A percentile compares a stretch with the other conserved stretches of the same genome.
These are phyloP conservation scores for Davidsoniella neocaledoniae DNA, from an alignment of 2,329 filamentous ascomycete species.

Conservation along the genomic window DNA sequence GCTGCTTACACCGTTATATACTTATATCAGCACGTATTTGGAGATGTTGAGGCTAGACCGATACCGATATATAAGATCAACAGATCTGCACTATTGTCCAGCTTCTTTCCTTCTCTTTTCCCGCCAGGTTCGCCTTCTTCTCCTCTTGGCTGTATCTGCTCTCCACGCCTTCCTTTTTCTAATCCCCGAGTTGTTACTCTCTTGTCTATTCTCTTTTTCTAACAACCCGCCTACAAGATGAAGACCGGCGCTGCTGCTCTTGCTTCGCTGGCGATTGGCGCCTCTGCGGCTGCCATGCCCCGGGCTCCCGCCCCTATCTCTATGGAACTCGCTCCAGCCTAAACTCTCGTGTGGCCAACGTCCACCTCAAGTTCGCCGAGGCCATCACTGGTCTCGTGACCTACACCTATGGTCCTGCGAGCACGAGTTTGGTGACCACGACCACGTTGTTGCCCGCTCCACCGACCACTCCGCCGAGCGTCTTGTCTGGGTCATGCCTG, in stretches of 20 bases:
- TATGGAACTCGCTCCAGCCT: conserved; percentile 11
- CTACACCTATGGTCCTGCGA: conserved; percentile 15
- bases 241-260: conserved; percentile 10
- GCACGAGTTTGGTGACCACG: conserved; percentile 12
- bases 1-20: too few species aligned
- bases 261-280: conserved; percentile 9
- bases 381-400: conserved; percentile 12
- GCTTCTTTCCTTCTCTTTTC: not conserved
- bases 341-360: conserved; percentile 12
- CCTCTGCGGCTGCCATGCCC: conserved; percentile 9
- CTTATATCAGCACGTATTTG: too few species aligned
- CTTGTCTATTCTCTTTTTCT: not conserved
- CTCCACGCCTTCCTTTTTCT: not conserved
- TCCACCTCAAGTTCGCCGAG: conserved; percentile 15
- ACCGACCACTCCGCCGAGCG: conserved; percentile 15
- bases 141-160: not conserved
- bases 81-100: too few species aligned
- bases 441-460: conserved; percentile 13
- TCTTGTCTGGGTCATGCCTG: conserved; percentile 15
- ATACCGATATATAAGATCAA: too few species aligned
- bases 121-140: conserved; percentile 4
- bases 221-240: conserved; percentile 2
- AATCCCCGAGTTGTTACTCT: not conserved
- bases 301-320: conserved; percentile 7
- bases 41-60: too few species aligned